Evolutionary conservation across 202 grass and related monocot species (phyloP), one percentile per base, ranked within the genome.

Genomic region (Digitaria exilis): DNA sequence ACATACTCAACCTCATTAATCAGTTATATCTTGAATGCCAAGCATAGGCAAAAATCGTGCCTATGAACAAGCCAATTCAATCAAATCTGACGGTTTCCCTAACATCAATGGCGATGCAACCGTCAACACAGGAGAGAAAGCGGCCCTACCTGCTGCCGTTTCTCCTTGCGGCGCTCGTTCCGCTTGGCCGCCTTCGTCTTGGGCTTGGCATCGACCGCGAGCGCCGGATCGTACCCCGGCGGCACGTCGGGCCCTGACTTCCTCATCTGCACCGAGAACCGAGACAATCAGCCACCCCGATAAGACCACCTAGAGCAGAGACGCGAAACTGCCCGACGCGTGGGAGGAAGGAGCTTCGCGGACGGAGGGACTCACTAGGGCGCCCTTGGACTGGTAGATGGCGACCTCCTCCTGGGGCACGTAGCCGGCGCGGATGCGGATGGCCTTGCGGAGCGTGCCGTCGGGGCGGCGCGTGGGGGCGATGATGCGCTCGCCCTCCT

Each of bases 161-260:
- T 99, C 85, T 99, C 96, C 84, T 99, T 99, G 62, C 92, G 92
- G 84, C 92, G 94, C 84, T 99, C 96, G 77, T 99, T 99, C 85
- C 93, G 80, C 81, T 99, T 99, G 29, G 96, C 89, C 24, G 96
- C 90, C 89, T 99, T 99, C 78, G 85, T 96, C 87, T 96, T 99
- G 37, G 93, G 93, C 78, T 99, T 99, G 55, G 80, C 89, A 65
- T 88, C 86, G 55, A 84, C 65, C n/a, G 82, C 86, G 31, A 94
- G 74, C 6, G 84, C 83, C 6, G 84, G 96, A 77, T 99, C 91
- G 57, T 73, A 90, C 55, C 96, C 96, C 18, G 96, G 96, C 29
- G 96, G 85, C 63, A 92, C 81, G 78, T 96, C 91, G 21, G 93
- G 89, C 21, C 92, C 80, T 13, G 85, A 76, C 68, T 91, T 96